These are phyloP conservation scores for Synchytrium microbalum DNA, from an alignment of 371 early-diverging fungal genomes.

Conservation along the genomic window DNA sequence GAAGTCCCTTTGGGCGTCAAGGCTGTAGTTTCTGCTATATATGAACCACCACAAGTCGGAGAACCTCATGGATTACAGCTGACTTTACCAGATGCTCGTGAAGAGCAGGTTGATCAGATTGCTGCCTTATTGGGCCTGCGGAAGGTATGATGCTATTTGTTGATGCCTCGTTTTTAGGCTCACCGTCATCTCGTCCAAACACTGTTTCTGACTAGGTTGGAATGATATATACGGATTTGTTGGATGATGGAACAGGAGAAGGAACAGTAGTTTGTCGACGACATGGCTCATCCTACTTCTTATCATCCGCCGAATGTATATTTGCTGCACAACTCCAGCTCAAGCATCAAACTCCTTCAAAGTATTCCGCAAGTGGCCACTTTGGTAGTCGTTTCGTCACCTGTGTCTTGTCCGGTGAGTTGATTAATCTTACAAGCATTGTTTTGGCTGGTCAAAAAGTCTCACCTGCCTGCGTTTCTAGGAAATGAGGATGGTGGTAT, in stretches of 20 bases:
- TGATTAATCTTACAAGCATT: constrained; percentile 10
- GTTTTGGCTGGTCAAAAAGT: constrained; percentile 16
- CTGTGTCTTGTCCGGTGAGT: constrained; percentile 80
- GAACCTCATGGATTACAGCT: constrained; percentile 79
- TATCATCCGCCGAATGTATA: constrained; percentile 86
- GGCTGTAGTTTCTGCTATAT: constrained; percentile 93
- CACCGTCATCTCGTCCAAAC: not conserved
- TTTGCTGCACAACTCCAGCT: constrained; percentile 89
- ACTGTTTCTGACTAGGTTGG: constrained; percentile 54
- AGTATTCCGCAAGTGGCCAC: constrained; percentile 63
- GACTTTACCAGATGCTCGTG: constrained; percentile 31
- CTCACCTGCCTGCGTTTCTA: constrained; percentile 17
- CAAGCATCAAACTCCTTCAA: constrained; percentile 60
- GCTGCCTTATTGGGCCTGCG: constrained; percentile 71
- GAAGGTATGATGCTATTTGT: constrained; percentile 25
- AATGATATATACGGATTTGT: constrained; percentile 92
- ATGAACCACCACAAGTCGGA: constrained; percentile 87
- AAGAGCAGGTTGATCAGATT: constrained; percentile 49
- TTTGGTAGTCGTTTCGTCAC: constrained; percentile 93
- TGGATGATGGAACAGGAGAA: constrained; percentile 72
- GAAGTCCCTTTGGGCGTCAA: constrained; percentile 95
- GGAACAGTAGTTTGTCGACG: constrained; percentile 83
- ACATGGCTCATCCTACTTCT: constrained; percentile 86
- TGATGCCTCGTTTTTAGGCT: not conserved
- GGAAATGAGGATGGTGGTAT: constrained; percentile 70